Percentiles rank a stretch among this genome's conserved stretches.
phyloP scores from a whole-genome alignment of 345 rosid genomes.

The Citrus cavaleriei region DNA sequence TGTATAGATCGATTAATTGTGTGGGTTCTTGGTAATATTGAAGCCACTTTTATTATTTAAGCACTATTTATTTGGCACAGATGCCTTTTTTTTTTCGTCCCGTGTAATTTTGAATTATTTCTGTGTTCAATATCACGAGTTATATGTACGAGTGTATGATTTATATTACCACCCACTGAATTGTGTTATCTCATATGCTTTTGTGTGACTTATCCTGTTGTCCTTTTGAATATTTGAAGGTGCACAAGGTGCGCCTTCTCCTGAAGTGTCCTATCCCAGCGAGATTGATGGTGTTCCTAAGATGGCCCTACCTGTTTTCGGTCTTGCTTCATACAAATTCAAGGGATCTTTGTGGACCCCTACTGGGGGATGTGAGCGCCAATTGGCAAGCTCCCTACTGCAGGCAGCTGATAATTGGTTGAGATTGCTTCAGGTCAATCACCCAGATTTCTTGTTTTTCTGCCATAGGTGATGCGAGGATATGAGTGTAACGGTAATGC shows the following conservation, averaged over 20 bases:
- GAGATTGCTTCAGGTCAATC: conserved; percentile 51
- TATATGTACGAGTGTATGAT: too few species aligned
- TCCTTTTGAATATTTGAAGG: conserved; percentile 26
- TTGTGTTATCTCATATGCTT: neutral
- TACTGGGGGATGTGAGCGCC: conserved; percentile 41
- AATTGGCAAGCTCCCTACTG: conserved; percentile 42
- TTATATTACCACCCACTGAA: neutral
- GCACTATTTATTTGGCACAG: neutral
- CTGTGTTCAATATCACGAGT: too few species aligned
- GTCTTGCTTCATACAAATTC: conserved; percentile 82
- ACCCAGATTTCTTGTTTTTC: conserved; percentile 85
- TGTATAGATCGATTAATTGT: neutral
- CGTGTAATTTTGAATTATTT: neutral
- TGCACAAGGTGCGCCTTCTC: conserved; percentile 18
- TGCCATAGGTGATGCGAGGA: conserved; percentile 25
- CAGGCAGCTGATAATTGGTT: conserved; percentile 69
- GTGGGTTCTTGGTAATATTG: neutral
- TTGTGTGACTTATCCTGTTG: neutral
- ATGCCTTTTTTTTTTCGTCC: neutral
- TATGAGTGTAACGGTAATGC: conserved; percentile 1
- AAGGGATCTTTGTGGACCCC: conserved; percentile 79
- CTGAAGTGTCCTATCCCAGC: conserved; percentile 13
- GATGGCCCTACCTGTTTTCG: conserved; percentile 55
- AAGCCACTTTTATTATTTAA: neutral
- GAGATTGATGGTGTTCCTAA: conserved; percentile 37